Conservation (phyloP, 1,284 basidiomycete species). For the Lignosus rhinocerotis region DNA sequence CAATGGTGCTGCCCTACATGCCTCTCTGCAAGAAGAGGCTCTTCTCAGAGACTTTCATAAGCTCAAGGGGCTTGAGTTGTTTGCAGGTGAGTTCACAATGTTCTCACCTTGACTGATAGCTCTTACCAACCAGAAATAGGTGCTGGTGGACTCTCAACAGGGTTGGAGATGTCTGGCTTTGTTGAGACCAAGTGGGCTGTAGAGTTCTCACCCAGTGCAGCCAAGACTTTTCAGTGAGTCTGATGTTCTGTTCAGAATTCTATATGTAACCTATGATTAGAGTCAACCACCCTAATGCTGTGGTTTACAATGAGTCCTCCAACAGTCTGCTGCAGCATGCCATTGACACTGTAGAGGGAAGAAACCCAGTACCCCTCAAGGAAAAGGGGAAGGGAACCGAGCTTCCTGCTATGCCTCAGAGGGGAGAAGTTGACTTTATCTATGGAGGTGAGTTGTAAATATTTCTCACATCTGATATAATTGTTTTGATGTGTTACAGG, state of each 20-base stretch:
- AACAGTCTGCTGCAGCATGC: slow-evolving; percentile 61
- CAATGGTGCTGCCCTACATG: slow-evolving; percentile 31
- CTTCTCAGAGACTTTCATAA: slow-evolving; percentile 41
- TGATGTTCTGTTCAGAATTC: too few species aligned
- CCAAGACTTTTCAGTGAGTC: slow-evolving; percentile 55
- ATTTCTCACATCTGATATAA: background rate
- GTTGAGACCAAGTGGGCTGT: slow-evolving; percentile 67
- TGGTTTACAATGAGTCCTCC: slow-evolving; percentile 64
- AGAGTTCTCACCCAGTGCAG: slow-evolving; percentile 63
- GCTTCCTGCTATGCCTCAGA: slow-evolving; percentile 52
- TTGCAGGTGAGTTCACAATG: slow-evolving; percentile 46
- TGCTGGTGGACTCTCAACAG: slow-evolving; percentile 69
- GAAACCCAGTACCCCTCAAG: slow-evolving; percentile 38
- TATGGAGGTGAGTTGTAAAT: slow-evolving; percentile 54
- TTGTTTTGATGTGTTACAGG: slow-evolving; percentile 38
- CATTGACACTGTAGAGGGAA: slow-evolving; percentile 46
- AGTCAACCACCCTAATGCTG: slow-evolving; percentile 54
- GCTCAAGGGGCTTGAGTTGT: slow-evolving; percentile 61
- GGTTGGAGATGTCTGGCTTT: slow-evolving; percentile 56
- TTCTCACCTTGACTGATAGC: background rate
- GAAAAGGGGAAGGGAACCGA: slow-evolving; percentile 34
- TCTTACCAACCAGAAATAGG: slow-evolving; percentile 38
- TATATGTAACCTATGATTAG: slow-evolving; percentile 34
- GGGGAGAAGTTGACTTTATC: slow-evolving; percentile 66
- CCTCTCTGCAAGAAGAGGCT: slow-evolving; percentile 23